Evolutionary conservation across 306 rosid genomes (phyloP).

Genomic region (Canavalia ensiformis): DNA sequence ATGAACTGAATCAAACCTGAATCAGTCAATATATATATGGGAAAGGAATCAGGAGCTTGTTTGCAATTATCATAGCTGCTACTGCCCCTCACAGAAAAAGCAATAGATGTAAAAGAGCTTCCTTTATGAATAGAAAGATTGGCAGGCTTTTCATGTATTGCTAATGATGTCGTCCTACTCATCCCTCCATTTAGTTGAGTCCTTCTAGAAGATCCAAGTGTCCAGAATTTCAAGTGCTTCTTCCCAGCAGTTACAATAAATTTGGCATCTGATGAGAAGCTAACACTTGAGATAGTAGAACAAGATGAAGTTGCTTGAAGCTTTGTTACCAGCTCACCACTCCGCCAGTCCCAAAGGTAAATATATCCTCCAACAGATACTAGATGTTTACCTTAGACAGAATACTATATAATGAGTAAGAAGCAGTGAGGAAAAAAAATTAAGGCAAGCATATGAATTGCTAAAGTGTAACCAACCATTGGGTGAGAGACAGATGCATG

Average conservation of each 20-base stretch:
- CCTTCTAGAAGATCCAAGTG: conserved; percentile 64
- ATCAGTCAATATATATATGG: conserved; percentile 70
- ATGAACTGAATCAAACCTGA: conserved; percentile 68
- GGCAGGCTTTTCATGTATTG: conserved; percentile 66
- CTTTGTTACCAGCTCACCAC: conserved; percentile 64
- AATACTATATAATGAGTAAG: conserved; percentile 48
- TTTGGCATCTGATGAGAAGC: conserved; percentile 75
- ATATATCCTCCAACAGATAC: conserved; percentile 79
- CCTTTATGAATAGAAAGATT: conserved; percentile 71
- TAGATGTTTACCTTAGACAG: conserved; percentile 67
- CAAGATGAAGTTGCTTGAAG: conserved; percentile 76
- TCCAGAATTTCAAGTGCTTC: conserved; percentile 83
- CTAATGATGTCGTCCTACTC: conserved; percentile 47
- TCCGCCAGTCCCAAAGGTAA: conserved; percentile 79
- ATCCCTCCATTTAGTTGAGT: conserved; percentile 56
- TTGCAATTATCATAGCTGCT: conserved; percentile 40
- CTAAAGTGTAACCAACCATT: conserved; percentile 64
- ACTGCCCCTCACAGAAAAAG: conserved; percentile 49
- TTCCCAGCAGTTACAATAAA: conserved; percentile 73
- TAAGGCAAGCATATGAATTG: conserved; percentile 33
- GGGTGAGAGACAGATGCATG: conserved; percentile 81
- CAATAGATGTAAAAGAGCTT: conserved; percentile 65
- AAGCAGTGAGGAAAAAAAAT: conserved; percentile 31
- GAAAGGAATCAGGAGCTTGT: conserved; percentile 59
- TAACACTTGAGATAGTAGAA: conserved; percentile 64